Base-by-base conservation (phyloP, 176 grass and related monocot genomes). In the Otatea glauca region DNA sequence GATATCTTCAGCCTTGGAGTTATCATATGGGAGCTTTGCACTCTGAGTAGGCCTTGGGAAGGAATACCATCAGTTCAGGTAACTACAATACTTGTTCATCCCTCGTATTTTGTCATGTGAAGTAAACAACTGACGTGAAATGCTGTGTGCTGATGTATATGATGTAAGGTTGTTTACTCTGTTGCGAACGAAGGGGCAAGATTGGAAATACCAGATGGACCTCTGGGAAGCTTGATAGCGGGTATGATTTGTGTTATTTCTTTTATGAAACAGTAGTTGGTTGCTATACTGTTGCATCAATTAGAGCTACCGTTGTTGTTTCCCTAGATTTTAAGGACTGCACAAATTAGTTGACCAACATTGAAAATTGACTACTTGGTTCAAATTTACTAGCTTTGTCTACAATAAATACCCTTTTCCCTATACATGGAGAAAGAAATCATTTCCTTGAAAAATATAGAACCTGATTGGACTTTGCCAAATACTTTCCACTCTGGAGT, bases 1-100 rank as follows among this genome's bases (percentile, higher is more conserved):
- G 93, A 96, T 56, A 96, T 99, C 53, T 99, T 99, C 81, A 99
- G 96, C 78, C 85, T 98, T 14, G 96, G 96, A 24, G 96, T 99
- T 27, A 99, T 99, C 80, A 99, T 99, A 91, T 99, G 96, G 96
- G 96, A 99, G 49, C 96, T 99, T 80, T 99, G 96, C 70, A 96
- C 96, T 84, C 89, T 99, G 4, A 89, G 77, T 87, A 92, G 91
- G 20, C 96, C 96, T 74, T 96, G 96, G 93, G 91, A 90, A 87
- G 93, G 96, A 77, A 84, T 88, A 76, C 89, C 91, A 62, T 72
- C 96, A 61, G 96, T 94, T 86, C 96, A 99, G 86, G 96, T 95
- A 88, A 83, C 55, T 7, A 38, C 11, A 48, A 88, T 83, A 37
- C 7, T 85, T 83, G 25, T 41, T 34, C 50, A 82, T 49, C n/a